phyloP scores from a whole-genome alignment of 768 basidiomycete genomes.

The Dentipellis sp. region DNA sequence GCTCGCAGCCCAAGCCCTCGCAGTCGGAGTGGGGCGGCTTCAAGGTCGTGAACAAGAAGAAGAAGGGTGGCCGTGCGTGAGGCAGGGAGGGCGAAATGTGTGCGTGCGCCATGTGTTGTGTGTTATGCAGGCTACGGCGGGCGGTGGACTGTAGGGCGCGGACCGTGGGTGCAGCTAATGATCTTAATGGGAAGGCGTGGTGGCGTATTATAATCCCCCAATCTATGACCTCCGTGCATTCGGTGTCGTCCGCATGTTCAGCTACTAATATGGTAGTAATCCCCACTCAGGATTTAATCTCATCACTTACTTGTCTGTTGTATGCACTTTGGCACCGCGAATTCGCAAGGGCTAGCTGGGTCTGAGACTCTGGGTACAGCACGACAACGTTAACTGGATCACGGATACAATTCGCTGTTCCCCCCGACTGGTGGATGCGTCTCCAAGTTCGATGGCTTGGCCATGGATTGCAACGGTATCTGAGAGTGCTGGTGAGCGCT shows the following conservation, averaged over 20 bases:
- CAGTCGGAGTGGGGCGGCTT: conserved; percentile 77
- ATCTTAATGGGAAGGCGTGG: neutral
- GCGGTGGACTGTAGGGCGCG: neutral
- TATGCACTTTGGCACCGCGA: no score
- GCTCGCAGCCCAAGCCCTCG: conserved; percentile 70
- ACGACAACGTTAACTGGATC: no score
- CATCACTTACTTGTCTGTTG: no score
- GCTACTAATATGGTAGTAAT: neutral
- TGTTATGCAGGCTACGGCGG: no score
- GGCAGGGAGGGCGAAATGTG: conserved; percentile 1
- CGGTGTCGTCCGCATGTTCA: neutral
- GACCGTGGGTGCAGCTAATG: neutral
- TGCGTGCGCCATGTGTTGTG: no score
- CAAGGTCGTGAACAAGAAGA: conserved; percentile 95
- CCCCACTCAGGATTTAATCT: neutral
- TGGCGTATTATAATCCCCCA: neutral
- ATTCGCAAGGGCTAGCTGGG: no score
- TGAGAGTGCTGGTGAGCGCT: no score
- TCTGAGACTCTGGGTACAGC: no score
- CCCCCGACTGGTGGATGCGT: no score
- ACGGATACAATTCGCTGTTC: no score
- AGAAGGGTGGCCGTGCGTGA: conserved; percentile 61
- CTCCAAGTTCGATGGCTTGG: no score
- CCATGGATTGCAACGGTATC: no score
- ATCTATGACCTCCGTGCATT: neutral